Conservation (phyloP, 495 filamentous ascomycete genomes). For the Annulohypoxylon stygium region DNA sequence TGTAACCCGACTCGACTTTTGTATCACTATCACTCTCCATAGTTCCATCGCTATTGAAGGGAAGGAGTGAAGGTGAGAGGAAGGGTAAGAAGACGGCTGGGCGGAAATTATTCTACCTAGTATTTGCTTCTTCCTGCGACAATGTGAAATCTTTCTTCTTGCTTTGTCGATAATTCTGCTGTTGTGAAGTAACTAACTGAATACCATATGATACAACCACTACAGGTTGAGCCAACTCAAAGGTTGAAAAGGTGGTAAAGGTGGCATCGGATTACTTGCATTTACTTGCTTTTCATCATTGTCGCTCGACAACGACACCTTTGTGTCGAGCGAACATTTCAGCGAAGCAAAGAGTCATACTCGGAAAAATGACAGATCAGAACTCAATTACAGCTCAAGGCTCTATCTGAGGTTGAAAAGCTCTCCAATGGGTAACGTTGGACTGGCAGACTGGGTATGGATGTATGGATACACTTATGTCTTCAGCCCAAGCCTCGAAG, state of each 20-base stretch:
- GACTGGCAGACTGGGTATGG: background rate
- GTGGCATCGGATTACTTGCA: slow-evolving; percentile 38
- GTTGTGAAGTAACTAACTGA: slow-evolving; percentile 7
- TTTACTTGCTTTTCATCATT: slow-evolving; percentile 19
- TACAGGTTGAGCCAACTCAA: slow-evolving; percentile 11
- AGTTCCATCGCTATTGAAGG: slow-evolving; percentile 18
- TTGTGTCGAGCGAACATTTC: slow-evolving; percentile 35
- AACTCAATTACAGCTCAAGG: slow-evolving; percentile 23
- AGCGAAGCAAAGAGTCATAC: slow-evolving; percentile 9
- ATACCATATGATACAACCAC: slow-evolving; percentile 1
- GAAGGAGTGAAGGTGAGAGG: slow-evolving; percentile 2
- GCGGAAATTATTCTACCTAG: slow-evolving; percentile 29
- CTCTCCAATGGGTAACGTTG: slow-evolving; percentile 17
- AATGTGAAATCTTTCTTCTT: slow-evolving; percentile 13
- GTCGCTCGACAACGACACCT: background rate
- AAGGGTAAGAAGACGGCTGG: slow-evolving; percentile 7
- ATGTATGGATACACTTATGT: background rate
- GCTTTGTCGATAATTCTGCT: slow-evolving; percentile 16
- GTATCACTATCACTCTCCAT: slow-evolving; percentile 14
- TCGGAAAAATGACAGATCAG: slow-evolving; percentile 39
- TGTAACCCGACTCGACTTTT: slow-evolving; percentile 12
- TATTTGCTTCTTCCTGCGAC: slow-evolving; percentile 10
- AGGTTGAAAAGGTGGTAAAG: background rate
- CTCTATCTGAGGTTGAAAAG: slow-evolving; percentile 12
- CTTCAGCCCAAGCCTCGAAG: slow-evolving; percentile 8